These are phyloP conservation scores for Thelonectria rubi DNA, from an alignment of 2,329 filamentous ascomycete genomes.

Conservation along the genomic window DNA sequence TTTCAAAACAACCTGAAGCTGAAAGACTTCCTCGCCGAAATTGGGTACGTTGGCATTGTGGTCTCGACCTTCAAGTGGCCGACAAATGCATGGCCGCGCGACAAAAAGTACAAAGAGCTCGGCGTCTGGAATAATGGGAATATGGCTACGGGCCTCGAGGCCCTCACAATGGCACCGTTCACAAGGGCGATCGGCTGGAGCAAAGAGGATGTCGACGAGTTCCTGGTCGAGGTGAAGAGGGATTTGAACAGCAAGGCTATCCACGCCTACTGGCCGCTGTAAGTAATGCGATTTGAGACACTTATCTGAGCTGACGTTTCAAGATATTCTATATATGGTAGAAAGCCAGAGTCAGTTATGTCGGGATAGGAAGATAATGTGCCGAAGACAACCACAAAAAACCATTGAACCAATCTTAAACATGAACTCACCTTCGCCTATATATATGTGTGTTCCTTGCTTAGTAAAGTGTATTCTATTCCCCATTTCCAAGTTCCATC, in stretches of 20 bases:
- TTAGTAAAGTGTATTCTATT: too few species aligned
- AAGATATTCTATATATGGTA: slow-evolving; percentile 1
- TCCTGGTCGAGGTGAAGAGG: slow-evolving; percentile 27
- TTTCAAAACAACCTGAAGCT: slow-evolving; percentile 32
- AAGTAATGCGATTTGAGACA: neutral
- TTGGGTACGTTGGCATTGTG: slow-evolving; percentile 27
- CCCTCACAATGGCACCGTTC: slow-evolving; percentile 25
- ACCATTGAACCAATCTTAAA: neutral
- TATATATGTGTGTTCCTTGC: too few species aligned
- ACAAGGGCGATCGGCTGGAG: slow-evolving; percentile 27
- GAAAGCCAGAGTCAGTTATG: neutral
- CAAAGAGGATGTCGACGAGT: slow-evolving; percentile 18
- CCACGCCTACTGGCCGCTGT: slow-evolving; percentile 37
- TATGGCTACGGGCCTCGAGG: slow-evolving; percentile 28
- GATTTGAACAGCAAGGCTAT: slow-evolving; percentile 28
- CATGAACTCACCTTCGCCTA: neutral
- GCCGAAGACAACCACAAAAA: too few species aligned
- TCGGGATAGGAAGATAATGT: neutral
- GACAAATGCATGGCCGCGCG: slow-evolving; percentile 26
- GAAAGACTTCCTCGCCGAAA: slow-evolving; percentile 24
- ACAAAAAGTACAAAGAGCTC: slow-evolving; percentile 32
- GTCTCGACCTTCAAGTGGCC: slow-evolving; percentile 35
- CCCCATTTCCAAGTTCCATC: too few species aligned
- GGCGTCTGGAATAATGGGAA: slow-evolving; percentile 29
- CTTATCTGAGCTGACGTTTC: neutral